Base-by-base conservation (phyloP, 306 rosid genomes). In the Fagus sylvatica region DNA sequence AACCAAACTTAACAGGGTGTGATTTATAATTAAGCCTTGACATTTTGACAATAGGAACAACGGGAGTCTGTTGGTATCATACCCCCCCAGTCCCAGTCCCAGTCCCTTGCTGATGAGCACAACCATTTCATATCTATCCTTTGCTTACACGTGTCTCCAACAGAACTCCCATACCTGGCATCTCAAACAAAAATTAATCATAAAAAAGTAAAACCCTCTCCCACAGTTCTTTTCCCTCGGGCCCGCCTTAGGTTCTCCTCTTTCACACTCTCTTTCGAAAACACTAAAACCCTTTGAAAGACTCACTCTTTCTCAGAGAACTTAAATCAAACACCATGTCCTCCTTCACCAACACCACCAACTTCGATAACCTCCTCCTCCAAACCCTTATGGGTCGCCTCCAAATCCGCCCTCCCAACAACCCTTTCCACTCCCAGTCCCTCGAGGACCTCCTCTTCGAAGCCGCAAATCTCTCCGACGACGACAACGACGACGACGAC, bases 361-460 rank as follows among this genome's bases (percentile, higher is more conserved):
- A 84, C 79, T 62, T 90, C 9, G 96, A 94, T 67, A 84, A 83
- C 75, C 84, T 88, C 16, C 87, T 92, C 77, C 93, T 95, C 42
- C 90, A 91, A 59, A 69, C 85, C 49, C 88, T 95, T 12, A 88
- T 92, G 92, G 90, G 86, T 17, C 84, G 90, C 75, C 97, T 93
- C 72, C 89, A 91, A 56, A 78, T 93, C 62, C 90, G 91, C 7
- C 65, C 91, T 19, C 80, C 90, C 5, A 72, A 40, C 64, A 84
- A 80, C 53, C 82, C 91, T 30, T 62, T 89, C 53, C 79, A 84
- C 72, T 41, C 91, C 55, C 94, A 84, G 54, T 87, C 98, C 81
- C 91, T 93, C 57, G 98, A 91, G 72, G 97, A 93, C 62, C 91
- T 87, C 19, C 92, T 87, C 80, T 84, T 78, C 60, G 90, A 77